Conservation (phyloP, 495 filamentous ascomycete species). For the Daldinia loculata region DNA sequence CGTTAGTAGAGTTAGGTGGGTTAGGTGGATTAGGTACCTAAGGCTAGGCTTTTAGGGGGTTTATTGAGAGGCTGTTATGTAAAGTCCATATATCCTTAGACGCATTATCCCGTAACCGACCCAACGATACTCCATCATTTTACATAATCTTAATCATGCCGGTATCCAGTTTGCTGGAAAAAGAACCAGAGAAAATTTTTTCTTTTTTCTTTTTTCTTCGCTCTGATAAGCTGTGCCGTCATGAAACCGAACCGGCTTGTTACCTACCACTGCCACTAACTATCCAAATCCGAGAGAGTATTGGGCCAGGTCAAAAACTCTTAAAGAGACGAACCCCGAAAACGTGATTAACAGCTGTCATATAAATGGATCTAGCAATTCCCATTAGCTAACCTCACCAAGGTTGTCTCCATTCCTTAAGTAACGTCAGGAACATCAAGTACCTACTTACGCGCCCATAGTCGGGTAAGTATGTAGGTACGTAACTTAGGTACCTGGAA, state of each 20-base stretch:
- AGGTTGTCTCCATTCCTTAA: conserved; percentile 25
- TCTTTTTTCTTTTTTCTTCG: conserved; percentile 7
- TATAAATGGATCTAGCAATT: conserved; percentile 39
- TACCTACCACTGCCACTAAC: background rate
- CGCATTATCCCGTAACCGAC: conserved; percentile 25
- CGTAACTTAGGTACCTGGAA: background rate
- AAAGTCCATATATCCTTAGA: conserved; percentile 18
- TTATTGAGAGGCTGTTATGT: conserved; percentile 24
- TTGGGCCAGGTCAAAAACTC: conserved; percentile 20
- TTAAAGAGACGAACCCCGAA: conserved; percentile 14
- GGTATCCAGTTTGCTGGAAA: conserved; percentile 34
- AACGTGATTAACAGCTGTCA: conserved; percentile 31
- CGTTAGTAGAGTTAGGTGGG: background rate
- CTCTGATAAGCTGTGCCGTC: conserved; percentile 25
- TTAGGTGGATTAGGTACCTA: background rate
- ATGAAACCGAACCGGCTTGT: conserved; percentile 24
- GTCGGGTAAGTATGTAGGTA: background rate
- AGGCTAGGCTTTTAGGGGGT: background rate
- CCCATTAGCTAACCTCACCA: conserved; percentile 37
- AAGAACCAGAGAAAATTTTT: conserved; percentile 16
- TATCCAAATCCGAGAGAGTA: conserved; percentile 15
- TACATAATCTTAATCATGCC: conserved; percentile 49
- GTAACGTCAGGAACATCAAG: conserved; percentile 17
- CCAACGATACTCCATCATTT: conserved; percentile 45
- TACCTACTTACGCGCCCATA: background rate